Evolutionary conservation across 2,329 filamentous ascomycete species (phyloP), one percentile per base, ranked within the genome.

Genomic region (Xylaria sp.): DNA sequence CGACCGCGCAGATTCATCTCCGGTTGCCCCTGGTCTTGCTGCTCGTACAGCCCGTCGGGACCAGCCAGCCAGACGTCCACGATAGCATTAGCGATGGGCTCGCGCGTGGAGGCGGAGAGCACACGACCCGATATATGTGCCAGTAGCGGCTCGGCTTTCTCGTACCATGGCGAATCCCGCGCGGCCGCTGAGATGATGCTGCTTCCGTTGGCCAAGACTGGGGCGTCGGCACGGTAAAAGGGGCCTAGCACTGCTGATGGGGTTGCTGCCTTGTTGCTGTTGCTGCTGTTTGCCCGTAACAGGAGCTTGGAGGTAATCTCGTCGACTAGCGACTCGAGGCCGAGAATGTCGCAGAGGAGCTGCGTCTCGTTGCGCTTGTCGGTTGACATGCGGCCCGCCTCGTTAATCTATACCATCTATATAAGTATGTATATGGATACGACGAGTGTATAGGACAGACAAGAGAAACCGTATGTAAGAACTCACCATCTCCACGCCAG

Each of bases 61-160:
- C 89, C 91, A 0, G 92, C 91, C 77, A 94, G 90, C 92, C 93
- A 96, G 62, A 94, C 86, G 76, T 95, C 92, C 44, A 96, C 85
- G 25, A 88, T 84, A 1, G 91, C 91, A 68, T 85, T 85, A 20
- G 86, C 84, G 54, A 95, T 83, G 0, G 91, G 90, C 79, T 88
- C 82, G 63, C 89, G 89, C 0, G 90, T 92, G 23, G 78, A 77
- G 59, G 87, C 88, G 73, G 88, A 86, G 2, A 85, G 75, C 1
- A 91, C 86, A 2, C 76, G 83, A 54, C 84, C 84, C n/a, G 81
- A 80, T 58, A 89, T 82, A 44, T 79, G 80, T 59, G 92, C 91
- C 73, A 92, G 87, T 6, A 72, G 61, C 6, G 67, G 72, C 48
- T 28, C 52, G 1, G 73, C 72, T 4, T 48, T 41, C 12, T 48